Evolutionary conservation across 441 rosid species (phyloP), one percentile per base, ranked within the genome.

Genomic region (Mallotus japonicus): DNA sequence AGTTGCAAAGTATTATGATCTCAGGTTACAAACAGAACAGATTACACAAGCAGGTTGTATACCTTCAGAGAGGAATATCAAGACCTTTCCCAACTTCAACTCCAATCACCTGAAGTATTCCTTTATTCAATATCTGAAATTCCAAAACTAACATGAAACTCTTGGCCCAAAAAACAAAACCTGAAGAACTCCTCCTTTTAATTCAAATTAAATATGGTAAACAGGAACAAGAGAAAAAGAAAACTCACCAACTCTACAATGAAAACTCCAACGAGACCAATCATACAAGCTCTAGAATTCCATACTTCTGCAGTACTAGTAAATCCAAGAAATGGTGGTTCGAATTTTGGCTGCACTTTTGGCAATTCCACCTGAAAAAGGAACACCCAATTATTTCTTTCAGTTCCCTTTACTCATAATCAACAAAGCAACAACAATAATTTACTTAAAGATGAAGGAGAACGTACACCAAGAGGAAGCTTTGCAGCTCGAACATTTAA

Each of bases 231-330:
- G 14, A 51, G 40, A 1, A 15, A 24, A 37, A 55, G 53, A 42
- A 62, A 20, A 54, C 90, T 76, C 69, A 94, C 96, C 82, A 89
- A 79, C 78, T 94, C 97, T 17, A 86, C 85, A 47, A 92, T 78
- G 87, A 89, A 90, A 37, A 69, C 65, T 20, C 92, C 95, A 8
- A 90, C 76, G 72, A 92, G 85, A 58, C 95, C 96, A 78, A 89
- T 87, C 96, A 94, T 92, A 70, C 97, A 90, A 74, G 95, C 96
- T 81, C 92, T 88, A n/a, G 91, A 88, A 77, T 94, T 94, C 97
- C 93, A 92, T 79, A 79, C 77, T 79, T 93, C 95, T 17, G 95
- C 97, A 13, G 90, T 86, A 74, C 65, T 84, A 1, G 95, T 93
- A 69, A 93, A 93, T 47, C 95, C 97, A 14, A 86, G 82, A 82